Evolutionary conservation across 805 yeast genomes (phyloP).

Genomic region (Peterozyma toletana): DNA sequence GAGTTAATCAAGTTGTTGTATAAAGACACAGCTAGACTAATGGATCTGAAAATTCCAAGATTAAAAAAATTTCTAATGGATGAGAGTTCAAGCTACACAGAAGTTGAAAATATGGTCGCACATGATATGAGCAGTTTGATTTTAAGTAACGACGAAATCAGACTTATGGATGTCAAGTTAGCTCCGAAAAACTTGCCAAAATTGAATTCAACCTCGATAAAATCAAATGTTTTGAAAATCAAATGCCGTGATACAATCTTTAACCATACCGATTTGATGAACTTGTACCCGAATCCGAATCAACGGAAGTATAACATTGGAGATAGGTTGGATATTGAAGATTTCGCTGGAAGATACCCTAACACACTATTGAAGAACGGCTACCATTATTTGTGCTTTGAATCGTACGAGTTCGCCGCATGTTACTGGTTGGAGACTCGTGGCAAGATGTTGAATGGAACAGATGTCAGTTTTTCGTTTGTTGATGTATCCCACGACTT

Average conservation of each 20-base stretch:
- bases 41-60: not conserved
- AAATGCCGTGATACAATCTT: constrained; percentile 30
- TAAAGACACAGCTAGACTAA: not conserved
- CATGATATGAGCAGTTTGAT: not conserved
- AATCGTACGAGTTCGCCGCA: constrained; percentile 38
- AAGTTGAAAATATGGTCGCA: no score
- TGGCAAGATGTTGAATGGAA: constrained; percentile 44
- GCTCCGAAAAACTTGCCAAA: constrained; percentile 4
- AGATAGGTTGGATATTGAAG: constrained; percentile 22
- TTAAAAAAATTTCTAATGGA: not conserved
- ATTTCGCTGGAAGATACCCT: constrained; percentile 44
- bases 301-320: constrained; percentile 22
- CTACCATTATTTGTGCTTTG: constrained; percentile 48
- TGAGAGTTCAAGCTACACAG: not conserved
- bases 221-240: constrained; percentile 29
- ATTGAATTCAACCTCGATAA: not conserved
- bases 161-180: not conserved
- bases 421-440: constrained; percentile 43
- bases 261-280: constrained; percentile 29
- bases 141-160: not conserved
- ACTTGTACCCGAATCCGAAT: constrained; percentile 27
- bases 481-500: constrained; percentile 21
- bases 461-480: constrained; percentile 37
- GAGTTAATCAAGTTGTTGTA: not conserved
- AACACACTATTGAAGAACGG: constrained; percentile 34